Evolutionary conservation across 805 yeast genomes (phyloP).

Genomic region (Wickerhamomyces queroliae): DNA sequence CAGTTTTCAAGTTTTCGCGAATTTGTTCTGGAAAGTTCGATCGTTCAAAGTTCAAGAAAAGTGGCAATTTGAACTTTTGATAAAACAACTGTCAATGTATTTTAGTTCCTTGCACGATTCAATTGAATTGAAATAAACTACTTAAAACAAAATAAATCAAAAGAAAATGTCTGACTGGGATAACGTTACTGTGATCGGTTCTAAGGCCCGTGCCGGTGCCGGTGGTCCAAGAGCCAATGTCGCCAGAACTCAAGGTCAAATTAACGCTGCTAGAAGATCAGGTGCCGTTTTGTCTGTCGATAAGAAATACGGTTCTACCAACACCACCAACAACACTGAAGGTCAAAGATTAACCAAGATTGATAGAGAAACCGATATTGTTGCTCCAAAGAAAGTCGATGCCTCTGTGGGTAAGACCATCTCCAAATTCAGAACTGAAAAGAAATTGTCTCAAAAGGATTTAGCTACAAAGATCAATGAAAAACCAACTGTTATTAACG

Average conservation of each 20-base stretch:
- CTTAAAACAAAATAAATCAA: conserved; percentile 2
- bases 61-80: no score
- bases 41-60: no score
- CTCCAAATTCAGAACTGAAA: conserved; percentile 78
- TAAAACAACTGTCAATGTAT: no score
- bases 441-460: conserved; percentile 90
- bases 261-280: conserved; percentile 91
- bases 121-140: no score
- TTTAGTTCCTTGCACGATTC: no score
- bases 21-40: no score
- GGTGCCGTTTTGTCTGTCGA: conserved; percentile 89
- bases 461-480: conserved; percentile 93
- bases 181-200: conserved; percentile 81
- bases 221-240: conserved; percentile 84
- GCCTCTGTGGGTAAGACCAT: conserved; percentile 83
- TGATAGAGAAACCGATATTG: conserved; percentile 91
- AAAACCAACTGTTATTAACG: conserved; percentile 92
- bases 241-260: conserved; percentile 68
- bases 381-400: conserved; percentile 86
- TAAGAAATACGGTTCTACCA: conserved; percentile 76
- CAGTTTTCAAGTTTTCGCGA: no score
- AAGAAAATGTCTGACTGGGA: conserved; percentile 89
- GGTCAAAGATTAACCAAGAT: conserved; percentile 93
- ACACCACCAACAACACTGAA: conserved; percentile 65
- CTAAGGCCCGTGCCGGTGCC: conserved; percentile 81